Evolutionary conservation across 176 grass and related monocot species (phyloP), one percentile per base, ranked within the genome.

Genomic region (Carex kokanica): DNA sequence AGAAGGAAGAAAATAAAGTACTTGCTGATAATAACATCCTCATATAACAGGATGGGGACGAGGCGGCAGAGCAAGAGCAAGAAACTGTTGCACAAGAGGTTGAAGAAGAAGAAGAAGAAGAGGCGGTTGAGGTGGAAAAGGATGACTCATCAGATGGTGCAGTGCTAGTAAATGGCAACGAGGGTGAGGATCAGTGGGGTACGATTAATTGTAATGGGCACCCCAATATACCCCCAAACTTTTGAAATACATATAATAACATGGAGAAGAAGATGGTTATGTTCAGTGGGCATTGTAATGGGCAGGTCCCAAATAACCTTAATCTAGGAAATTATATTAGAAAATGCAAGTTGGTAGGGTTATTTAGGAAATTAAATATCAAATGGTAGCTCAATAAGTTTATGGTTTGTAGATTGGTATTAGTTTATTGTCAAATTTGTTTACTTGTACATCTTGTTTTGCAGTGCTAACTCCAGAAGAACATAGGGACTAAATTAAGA

Each of bases 171-270:
- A 95, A 98, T 89, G 95, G 95, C 82, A 90, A 91, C 81, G 90
- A 98, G 72, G 86, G 84, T 88, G 95, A 98, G 91, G 89, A 98
- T 90, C 88, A 94, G 86, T 89, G 78, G 85, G 88, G 86, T 92
- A 94, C 16, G 77, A 89, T 92, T 80, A 94, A 87, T 90, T 65
- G 63, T 82, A 82, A 82, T 32, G 80, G 80, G 38, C 80, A 82
- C 80, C 80, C 80, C 80, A 68, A 65, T 27, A 43, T 29, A 62
- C 80, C 61, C 58, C 36, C 27, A 14, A 78, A 78, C 49, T 78
- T 18, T 78, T 13, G 24, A 56, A 55, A 56, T 78, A 78, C 15
- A 78, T 12, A 45, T 20, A 10, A 13, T 51, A 49, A 73, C n/a
- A 73, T n/a, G 49, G 13, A 78, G 9, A 8, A 69, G 56, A 17